Evolutionary conservation across 2,329 filamentous ascomycete species (phyloP), one percentile per base, ranked within the genome.

Genomic region (Hypoxylon sp.): DNA sequence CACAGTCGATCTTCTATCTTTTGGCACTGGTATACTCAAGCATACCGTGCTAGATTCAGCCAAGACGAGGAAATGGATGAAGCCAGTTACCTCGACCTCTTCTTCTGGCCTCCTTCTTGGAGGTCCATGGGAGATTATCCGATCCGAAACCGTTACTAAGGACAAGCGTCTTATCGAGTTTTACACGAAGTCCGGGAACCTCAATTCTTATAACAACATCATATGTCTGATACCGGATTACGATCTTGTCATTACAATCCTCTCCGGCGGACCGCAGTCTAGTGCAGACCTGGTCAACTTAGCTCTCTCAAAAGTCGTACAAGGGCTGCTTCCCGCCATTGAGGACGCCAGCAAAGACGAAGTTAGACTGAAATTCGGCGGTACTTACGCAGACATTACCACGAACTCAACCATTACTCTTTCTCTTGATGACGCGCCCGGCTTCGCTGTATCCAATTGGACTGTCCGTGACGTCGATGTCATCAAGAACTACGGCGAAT

Each of bases 371-470:
- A 67, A 62, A 0, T 79, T 79, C 61, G 78, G 70, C 0, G 83
- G 83, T 25, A 79, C 75, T 0, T 85, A 83, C 63, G 58, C 60
- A 0, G 80, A 84, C 38, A 67, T 71, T 6, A 65, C 65, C 0
- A 80, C 76, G 17, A 81, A 82, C 73, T 83, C 82, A 0, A 81
- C 74, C 13, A 70, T 85, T 13, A 77, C 77, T 0, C 74, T 85
- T 14, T 62, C 72, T 0, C 60, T 81, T 2, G 81, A 84, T 49
- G 73, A 74, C 7, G 80, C 78, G 0, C 79, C 82, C 0, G 82
- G 83, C 0, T 73, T 85, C 1, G 51, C 73, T 7, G 78, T 85
- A 10, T 68, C 75, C 7, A 69, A 73, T 36, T 84, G 81, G 78
- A 70, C 76, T 13, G 77, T 83, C 38, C 80, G 80, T 9, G 81